Evolutionary conservation across 2,329 filamentous ascomycete species (phyloP).

Genomic region (Tolypocladium pustulatum): DNA sequence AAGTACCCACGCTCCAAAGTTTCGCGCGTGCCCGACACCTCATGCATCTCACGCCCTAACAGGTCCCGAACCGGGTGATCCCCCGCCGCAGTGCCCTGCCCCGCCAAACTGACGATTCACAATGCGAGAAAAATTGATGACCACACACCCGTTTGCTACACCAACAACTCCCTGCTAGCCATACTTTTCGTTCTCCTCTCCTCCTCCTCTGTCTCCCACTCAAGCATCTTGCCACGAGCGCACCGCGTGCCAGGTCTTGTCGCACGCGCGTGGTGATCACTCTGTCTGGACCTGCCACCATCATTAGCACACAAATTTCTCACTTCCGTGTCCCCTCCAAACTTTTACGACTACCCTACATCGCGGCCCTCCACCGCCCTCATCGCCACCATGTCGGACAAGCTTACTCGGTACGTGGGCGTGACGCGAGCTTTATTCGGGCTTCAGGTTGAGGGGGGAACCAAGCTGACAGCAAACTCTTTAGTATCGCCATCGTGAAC

Average conservation of each 20-base stretch:
- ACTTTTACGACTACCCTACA: slow-evolving; percentile 2
- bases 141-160: slow-evolving; percentile 15
- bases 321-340: not conserved
- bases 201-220: slow-evolving; percentile 2
- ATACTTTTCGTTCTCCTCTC: slow-evolving; percentile 1
- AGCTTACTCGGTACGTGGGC: slow-evolving; percentile 72
- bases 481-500: slow-evolving; percentile 96
- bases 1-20: not conserved
- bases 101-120: slow-evolving; percentile 27
- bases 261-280: slow-evolving; percentile 1
- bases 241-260: slow-evolving; percentile 8
- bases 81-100: slow-evolving; percentile 11
- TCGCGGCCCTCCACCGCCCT: slow-evolving; percentile 2
- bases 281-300: not conserved
- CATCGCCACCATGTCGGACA: slow-evolving; percentile 67
- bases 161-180: slow-evolving; percentile 8
- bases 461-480: slow-evolving; percentile 13
- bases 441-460: not conserved
- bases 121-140: slow-evolving; percentile 28
- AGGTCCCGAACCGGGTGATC: not conserved
- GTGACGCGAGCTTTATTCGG: not conserved
- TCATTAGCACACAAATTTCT: not conserved
- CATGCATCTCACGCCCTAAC: not conserved
- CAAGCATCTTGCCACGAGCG: not conserved
- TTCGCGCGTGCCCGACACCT: not conserved